These are phyloP conservation scores for Cyberlindnera xylosilytica DNA, from an alignment of 805 yeast genomes.

Conservation along the genomic window DNA sequence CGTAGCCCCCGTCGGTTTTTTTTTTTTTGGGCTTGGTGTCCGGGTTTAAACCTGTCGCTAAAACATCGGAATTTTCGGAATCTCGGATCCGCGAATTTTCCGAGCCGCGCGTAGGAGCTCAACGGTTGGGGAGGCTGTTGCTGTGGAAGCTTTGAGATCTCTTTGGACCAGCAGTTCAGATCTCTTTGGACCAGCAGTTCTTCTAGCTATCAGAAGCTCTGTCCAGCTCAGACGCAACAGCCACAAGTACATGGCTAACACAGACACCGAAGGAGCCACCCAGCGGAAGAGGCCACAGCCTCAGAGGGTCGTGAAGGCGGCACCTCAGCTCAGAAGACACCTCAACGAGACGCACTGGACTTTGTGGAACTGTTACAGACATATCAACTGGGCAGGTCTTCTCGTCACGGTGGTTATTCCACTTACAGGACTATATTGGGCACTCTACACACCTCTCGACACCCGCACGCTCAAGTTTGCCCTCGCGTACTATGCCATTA, in stretches of 20 bases:
- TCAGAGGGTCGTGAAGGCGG: conserved; percentile 1
- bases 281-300: conserved; percentile 1
- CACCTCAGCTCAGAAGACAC: conserved; percentile 15
- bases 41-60: no score
- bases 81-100: no score
- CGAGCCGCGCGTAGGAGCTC: no score
- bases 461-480: conserved; percentile 52
- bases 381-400: conserved; percentile 73
- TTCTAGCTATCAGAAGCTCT: no score
- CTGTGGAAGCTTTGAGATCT: no score
- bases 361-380: conserved; percentile 64
- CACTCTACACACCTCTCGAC: conserved; percentile 43
- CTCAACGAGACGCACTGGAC: conserved; percentile 45
- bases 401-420: conserved; percentile 46
- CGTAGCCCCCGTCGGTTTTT: no score
- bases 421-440: conserved; percentile 39
- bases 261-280: not conserved
- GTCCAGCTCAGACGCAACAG: no score
- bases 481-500: conserved; percentile 49
- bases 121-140: no score
- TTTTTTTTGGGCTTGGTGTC: no score
- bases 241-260: not conserved
- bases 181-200: no score
- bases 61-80: no score
- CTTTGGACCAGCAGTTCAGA: no score